phyloP scores from a whole-genome alignment of 2,329 filamentous ascomycete species.

The Parascedosporium putredinis region DNA sequence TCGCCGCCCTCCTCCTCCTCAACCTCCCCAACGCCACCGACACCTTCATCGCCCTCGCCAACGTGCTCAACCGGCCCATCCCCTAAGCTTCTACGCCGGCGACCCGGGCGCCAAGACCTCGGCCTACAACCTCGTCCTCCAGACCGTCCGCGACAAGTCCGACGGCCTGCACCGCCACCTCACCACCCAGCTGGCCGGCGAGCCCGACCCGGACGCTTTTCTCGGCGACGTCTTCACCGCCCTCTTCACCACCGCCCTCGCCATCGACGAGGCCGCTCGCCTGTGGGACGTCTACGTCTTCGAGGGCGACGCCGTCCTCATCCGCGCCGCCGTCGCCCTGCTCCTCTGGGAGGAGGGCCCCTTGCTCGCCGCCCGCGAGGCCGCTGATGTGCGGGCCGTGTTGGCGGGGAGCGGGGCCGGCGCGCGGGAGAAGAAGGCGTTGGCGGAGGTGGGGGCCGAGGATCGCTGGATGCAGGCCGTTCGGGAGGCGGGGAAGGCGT shows the following conservation, averaged over 20 bases:
- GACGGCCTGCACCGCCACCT: slow-evolving; percentile 55
- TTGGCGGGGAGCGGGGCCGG: slow-evolving; percentile 22
- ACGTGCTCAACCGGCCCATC: slow-evolving; percentile 68
- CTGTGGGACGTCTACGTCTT: slow-evolving; percentile 79
- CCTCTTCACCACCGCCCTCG: slow-evolving; percentile 53
- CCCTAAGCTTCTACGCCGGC: slow-evolving; percentile 63
- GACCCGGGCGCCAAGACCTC: slow-evolving; percentile 59
- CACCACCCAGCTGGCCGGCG: slow-evolving; percentile 34
- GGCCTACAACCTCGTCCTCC: slow-evolving; percentile 58
- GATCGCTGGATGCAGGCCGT: slow-evolving; percentile 34
- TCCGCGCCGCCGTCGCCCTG: slow-evolving; percentile 61
- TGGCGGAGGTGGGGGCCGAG: slow-evolving; percentile 35
- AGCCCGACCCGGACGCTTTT: slow-evolving; percentile 39
- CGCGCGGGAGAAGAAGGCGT: slow-evolving; percentile 21
- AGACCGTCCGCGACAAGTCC: slow-evolving; percentile 55
- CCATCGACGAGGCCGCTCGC: slow-evolving; percentile 59
- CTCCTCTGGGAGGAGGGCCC: slow-evolving; percentile 44
- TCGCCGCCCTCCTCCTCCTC: slow-evolving; percentile 63
- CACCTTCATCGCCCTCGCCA: slow-evolving; percentile 63
- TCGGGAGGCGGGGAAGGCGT: slow-evolving; percentile 27
- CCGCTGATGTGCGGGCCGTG: slow-evolving; percentile 32
- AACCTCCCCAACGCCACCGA: slow-evolving; percentile 54
- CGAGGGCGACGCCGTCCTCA: slow-evolving; percentile 63
- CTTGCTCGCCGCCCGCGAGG: slow-evolving; percentile 35
- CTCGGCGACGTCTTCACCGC: slow-evolving; percentile 51